Evolutionary conservation across 306 rosid genomes (phyloP).

Genomic region (Boehmeria nivea): DNA sequence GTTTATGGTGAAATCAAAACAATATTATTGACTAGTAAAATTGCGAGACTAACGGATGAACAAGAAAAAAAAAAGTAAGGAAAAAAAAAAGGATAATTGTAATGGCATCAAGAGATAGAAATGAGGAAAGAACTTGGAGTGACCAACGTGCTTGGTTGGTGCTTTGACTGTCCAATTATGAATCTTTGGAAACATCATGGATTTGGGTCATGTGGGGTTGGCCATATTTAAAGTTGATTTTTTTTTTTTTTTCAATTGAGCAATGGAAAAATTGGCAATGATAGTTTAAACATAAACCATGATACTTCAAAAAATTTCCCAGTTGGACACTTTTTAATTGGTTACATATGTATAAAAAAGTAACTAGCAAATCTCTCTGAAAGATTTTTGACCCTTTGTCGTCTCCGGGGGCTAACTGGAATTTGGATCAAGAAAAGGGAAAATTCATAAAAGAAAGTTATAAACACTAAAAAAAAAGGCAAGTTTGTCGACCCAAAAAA

Average conservation of each 20-base stretch:
- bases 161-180: no score
- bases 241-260: not conserved
- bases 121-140: no score
- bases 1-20: no score
- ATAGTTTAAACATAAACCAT: not conserved
- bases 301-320: constrained; percentile 9
- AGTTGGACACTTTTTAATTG: constrained; percentile 25
- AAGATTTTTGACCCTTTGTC: constrained; percentile 17
- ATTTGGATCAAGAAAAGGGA: constrained; percentile 29
- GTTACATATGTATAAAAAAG: not conserved
- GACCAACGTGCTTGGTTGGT: no score
- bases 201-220: no score
- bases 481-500: constrained; percentile 21
- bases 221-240: no score
- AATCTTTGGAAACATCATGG: no score
- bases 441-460: constrained; percentile 20
- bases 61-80: no score
- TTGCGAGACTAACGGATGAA: no score
- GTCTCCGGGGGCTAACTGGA: constrained; percentile 26
- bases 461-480: constrained; percentile 1
- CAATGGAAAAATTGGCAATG: constrained; percentile 2
- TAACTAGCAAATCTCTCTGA: not conserved
- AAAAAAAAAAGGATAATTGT: no score
- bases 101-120: no score
- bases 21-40: no score